These are phyloP conservation scores for Bretziella fagacearum DNA, from an alignment of 2,329 filamentous ascomycete genomes.

Conservation along the genomic window DNA sequence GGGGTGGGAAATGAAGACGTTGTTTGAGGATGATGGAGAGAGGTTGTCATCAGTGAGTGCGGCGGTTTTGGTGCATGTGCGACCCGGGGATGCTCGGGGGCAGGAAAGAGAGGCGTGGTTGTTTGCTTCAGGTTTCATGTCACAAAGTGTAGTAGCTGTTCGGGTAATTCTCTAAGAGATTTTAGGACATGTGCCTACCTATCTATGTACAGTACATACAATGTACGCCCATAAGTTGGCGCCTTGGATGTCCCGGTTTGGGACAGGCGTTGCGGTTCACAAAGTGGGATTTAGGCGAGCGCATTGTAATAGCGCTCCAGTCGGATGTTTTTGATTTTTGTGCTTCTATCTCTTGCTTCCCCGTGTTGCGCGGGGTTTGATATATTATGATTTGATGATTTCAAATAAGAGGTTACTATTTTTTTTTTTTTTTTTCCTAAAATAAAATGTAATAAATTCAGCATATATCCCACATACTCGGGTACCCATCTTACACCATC, in stretches of 20 bases:
- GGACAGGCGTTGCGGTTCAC: background rate
- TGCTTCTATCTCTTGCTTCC: background rate
- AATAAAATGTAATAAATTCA: no score
- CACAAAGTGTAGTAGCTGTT: constrained; percentile 31
- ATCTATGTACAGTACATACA: no score
- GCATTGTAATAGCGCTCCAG: no score
- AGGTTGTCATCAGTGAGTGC: constrained; percentile 32
- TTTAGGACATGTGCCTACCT: no score
- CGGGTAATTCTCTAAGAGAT: constrained; percentile 29
- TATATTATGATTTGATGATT: no score
- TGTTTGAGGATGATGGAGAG: constrained; percentile 41
- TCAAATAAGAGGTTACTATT: no score
- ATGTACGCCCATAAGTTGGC: no score
- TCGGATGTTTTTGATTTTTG: background rate
- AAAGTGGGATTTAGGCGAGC: background rate
- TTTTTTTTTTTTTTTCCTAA: no score
- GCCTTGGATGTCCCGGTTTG: background rate
- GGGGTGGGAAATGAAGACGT: constrained; percentile 27
- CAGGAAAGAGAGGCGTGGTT: constrained; percentile 36
- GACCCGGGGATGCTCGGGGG: constrained; percentile 25
- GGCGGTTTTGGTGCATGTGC: constrained; percentile 35
- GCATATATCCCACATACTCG: no score
- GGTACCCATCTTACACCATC: no score
- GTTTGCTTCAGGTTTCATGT: constrained; percentile 39
- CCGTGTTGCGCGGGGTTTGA: no score